Evolutionary conservation across 148 eudicot genomes (phyloP).

Genomic region (Vaccinium darrowii): DNA sequence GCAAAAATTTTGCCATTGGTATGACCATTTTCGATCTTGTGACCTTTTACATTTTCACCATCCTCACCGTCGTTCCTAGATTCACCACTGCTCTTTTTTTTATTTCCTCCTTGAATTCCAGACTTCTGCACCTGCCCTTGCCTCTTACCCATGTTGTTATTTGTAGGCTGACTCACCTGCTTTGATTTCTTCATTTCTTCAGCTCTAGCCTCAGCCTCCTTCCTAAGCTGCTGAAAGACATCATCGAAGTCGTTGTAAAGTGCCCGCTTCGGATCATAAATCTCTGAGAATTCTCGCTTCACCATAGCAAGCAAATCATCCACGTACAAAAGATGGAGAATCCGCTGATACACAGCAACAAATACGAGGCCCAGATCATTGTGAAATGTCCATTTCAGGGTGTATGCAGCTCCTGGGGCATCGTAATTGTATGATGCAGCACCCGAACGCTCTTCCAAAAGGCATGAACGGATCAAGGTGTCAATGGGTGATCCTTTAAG

Average conservation of each 20-base stretch:
- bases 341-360: slow-evolving; percentile 91
- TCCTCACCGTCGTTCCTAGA: slow-evolving; percentile 52
- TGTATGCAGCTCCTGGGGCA: slow-evolving; percentile 76
- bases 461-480: slow-evolving; percentile 85
- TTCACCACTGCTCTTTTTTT: slow-evolving; percentile 63
- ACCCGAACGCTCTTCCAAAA: slow-evolving; percentile 93
- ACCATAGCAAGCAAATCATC: slow-evolving; percentile 93
- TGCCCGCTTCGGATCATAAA: slow-evolving; percentile 73
- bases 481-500: slow-evolving; percentile 93
- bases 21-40: slow-evolving; percentile 49
- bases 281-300: slow-evolving; percentile 71
- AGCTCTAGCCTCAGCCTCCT: slow-evolving; percentile 91
- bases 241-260: slow-evolving; percentile 79
- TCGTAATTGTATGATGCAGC: slow-evolving; percentile 78
- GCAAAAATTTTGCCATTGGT: slow-evolving; percentile 38
- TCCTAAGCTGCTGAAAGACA: slow-evolving; percentile 76
- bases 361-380: slow-evolving; percentile 95
- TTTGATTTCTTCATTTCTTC: slow-evolving; percentile 85
- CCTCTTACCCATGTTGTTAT: slow-evolving; percentile 45
- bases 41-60: slow-evolving; percentile 37
- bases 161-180: slow-evolving; percentile 46
- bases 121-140: slow-evolving; percentile 59
- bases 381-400: slow-evolving; percentile 94
- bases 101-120: slow-evolving; percentile 52
- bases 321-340: slow-evolving; percentile 82